phyloP scores from a whole-genome alignment of 176 grass and related monocot genomes.

The Lolium perenne region DNA sequence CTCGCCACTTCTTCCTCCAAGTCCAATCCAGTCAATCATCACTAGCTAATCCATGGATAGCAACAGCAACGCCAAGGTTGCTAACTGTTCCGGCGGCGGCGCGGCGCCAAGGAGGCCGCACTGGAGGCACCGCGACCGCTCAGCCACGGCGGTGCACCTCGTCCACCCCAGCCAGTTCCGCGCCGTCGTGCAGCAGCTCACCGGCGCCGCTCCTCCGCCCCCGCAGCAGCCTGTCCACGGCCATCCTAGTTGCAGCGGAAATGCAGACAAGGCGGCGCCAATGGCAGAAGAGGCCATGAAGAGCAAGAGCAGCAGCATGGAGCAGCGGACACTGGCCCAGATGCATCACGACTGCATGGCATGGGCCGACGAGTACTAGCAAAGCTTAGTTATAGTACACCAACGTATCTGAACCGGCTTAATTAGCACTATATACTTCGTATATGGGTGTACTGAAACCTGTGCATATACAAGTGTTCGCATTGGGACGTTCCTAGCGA shows the following conservation, averaged over 20 bases:
- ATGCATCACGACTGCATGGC: constrained; percentile 47
- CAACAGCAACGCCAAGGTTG: background rate
- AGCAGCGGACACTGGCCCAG: constrained; percentile 47
- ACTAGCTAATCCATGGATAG: background rate
- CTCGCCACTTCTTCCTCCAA: background rate
- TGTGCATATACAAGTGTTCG: background rate
- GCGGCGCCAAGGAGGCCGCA: constrained; percentile 30
- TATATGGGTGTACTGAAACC: background rate
- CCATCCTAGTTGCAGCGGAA: background rate
- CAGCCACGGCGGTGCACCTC: constrained; percentile 45
- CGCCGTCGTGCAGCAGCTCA: constrained; percentile 54
- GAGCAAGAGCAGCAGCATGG: background rate
- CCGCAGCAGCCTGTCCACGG: no score
- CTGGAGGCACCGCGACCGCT: constrained; percentile 47
- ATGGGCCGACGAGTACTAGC: constrained; percentile 33
- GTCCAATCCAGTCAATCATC: background rate
- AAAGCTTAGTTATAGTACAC: background rate
- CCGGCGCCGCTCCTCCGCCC: constrained; percentile 18
- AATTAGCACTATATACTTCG: background rate
- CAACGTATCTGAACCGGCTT: background rate
- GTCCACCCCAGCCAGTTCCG: constrained; percentile 49
- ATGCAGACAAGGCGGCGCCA: background rate
- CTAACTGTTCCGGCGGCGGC: background rate
- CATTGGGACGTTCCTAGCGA: background rate
- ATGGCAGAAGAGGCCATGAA: background rate